Evolutionary conservation across 2,329 filamentous ascomycete genomes (phyloP).

Genomic region (Epichloe hybrida): DNA sequence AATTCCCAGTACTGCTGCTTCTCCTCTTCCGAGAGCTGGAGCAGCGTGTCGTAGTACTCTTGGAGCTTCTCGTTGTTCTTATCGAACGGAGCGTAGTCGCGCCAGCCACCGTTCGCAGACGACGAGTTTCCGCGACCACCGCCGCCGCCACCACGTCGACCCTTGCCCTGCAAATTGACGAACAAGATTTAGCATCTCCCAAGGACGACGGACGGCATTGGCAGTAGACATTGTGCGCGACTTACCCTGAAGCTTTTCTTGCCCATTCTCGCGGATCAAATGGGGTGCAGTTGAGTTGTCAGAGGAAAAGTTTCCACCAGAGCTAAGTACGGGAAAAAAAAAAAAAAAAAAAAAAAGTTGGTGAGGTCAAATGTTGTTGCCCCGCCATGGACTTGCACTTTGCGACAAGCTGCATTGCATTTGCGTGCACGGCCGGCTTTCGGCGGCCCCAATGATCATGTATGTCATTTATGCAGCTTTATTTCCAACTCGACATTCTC

Average conservation of each 20-base stretch:
- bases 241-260: constrained; percentile 24
- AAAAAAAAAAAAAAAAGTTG: too few relatives aligned
- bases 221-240: background rate
- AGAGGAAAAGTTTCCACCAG: background rate
- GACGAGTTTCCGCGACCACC: constrained; percentile 14
- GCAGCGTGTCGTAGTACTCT: constrained; percentile 68
- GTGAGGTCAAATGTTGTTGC: background rate
- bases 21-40: constrained; percentile 67
- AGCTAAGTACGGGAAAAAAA: too few relatives aligned
- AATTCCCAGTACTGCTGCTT: constrained; percentile 71
- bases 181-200: constrained; percentile 4
- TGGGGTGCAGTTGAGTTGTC: background rate
- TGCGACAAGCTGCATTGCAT: background rate
- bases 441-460: too few relatives aligned
- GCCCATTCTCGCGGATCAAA: constrained; percentile 18
- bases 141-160: constrained; percentile 22
- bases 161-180: constrained; percentile 18
- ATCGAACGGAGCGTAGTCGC: constrained; percentile 32
- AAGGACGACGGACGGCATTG: background rate
- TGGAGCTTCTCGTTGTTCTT: constrained; percentile 80
- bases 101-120: constrained; percentile 15
- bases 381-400: background rate
- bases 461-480: too few relatives aligned
- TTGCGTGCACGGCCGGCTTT: too few relatives aligned
- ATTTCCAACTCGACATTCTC: too few relatives aligned